Evolutionary conservation across 1,139 yeast species (phyloP), one percentile per base, ranked within the genome.

Genomic region (Saccharomyces hybrid): DNA sequence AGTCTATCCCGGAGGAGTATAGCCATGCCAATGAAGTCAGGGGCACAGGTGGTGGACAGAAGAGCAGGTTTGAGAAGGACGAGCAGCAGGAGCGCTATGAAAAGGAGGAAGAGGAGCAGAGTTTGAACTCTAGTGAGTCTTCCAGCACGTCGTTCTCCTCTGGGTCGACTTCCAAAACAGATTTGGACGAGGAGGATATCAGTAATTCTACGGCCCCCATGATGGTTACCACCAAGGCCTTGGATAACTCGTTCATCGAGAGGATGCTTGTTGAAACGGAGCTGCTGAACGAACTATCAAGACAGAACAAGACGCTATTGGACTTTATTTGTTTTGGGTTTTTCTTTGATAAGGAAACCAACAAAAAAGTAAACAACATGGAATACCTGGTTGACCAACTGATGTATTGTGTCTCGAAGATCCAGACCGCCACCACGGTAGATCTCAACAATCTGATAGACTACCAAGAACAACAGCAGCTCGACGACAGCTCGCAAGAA

Each of bases 241-340:
- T 84, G 81, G 86, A 65, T 38, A 67, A 62, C 47, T 81, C 85
- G 1, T 77, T 84, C 51, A 83, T 89, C 2, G 88, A 84, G 66
- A 77, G 83, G 1, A 79, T 85, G n/a, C 78, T 85, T 79, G 86
- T 83, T 59, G 83, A 83, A 49, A 73, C 81, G 0, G 75, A 73
- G 27, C 74, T 82, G 51, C 69, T 85, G 57, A 80, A 81, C 63
- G 82, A 78, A 60, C 70, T 86, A 54, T 66, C 69, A 28, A 72
- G 75, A 38, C 78, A 75, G 56, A 76, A 75, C 57, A 73, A 73
- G 59, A 73, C 72, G 49, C 64, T 76, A 48, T 63, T 86, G 78
- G 91, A 76, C 78, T 75, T 74, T 56, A 64, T 74, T 9, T 73
- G 76, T 53, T 72, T 72, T 58, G 77, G 76, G 1, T 73, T 70